These are phyloP conservation scores for Phlyctochytrium planicorne DNA, from an alignment of 192 early-diverging fungal species.

Conservation along the genomic window DNA sequence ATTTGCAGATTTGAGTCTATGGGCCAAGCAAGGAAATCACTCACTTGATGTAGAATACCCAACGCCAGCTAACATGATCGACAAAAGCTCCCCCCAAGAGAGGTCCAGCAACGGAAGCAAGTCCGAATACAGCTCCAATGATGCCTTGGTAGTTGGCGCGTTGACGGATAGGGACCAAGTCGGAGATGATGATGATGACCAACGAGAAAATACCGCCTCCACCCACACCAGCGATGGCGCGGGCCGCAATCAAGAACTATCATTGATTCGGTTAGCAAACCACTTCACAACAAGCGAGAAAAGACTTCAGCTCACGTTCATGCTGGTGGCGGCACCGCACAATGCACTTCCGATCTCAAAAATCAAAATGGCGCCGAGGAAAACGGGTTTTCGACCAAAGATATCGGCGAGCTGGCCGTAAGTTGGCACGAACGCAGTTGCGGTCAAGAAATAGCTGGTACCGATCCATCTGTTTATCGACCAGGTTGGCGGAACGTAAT, in stretches of 20 bases:
- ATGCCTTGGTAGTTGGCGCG: conserved; percentile 68
- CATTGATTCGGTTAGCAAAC: no score
- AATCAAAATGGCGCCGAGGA: conserved; percentile 65
- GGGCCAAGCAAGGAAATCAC: no score
- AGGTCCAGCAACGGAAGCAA: conserved; percentile 74
- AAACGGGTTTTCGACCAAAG: conserved; percentile 72
- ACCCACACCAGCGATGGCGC: conserved; percentile 70
- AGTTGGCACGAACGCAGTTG: conserved; percentile 60
- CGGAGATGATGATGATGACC: conserved; percentile 78
- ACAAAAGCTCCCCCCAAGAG: conserved; percentile 74
- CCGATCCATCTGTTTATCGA: background rate
- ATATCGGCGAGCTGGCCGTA: conserved; percentile 87
- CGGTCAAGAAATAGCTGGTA: no score
- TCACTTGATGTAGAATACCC: no score
- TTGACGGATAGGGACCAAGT: conserved; percentile 66
- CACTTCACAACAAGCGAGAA: no score
- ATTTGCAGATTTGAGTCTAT: no score
- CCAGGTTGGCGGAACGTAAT: conserved; percentile 6
- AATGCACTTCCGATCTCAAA: conserved; percentile 75
- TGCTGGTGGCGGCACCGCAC: conserved; percentile 72
- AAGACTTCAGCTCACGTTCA: no score
- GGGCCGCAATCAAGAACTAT: conserved; percentile 62
- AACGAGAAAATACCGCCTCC: conserved; percentile 76
- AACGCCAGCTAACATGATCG: no score
- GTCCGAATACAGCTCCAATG: conserved; percentile 71